A percentile compares a stretch with the other conserved stretches of the same genome.
These are phyloP conservation scores for Talaromyces thailandensis DNA, from an alignment of 495 filamentous ascomycete species.

Conservation along the genomic window DNA sequence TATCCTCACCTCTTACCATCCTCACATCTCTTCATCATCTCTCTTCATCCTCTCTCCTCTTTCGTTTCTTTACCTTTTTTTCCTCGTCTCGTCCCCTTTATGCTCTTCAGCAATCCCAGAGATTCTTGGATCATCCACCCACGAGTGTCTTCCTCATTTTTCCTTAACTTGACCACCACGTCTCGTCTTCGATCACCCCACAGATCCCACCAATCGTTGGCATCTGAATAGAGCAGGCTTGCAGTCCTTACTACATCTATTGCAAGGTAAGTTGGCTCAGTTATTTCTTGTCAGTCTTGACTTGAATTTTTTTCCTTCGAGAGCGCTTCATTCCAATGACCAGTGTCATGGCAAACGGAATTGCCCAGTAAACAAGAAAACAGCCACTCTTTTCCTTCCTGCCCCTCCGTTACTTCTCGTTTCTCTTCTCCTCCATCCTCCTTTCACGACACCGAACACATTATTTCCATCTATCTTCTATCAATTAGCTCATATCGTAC, in stretches of 20 bases:
- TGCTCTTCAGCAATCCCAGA: not conserved
- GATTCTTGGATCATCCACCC: not conserved
- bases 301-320: not conserved
- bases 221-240: not conserved
- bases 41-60: not conserved
- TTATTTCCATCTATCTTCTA: not conserved
- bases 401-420: not conserved
- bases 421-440: slow-evolving; percentile 1
- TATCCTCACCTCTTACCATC: slow-evolving; percentile 4
- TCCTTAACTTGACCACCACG: no score
- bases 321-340: not conserved
- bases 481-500: not conserved
- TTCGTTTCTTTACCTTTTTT: not conserved
- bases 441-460: not conserved
- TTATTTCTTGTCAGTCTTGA: not conserved
- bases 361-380: not conserved
- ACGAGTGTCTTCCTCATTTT: no score
- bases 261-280: not conserved
- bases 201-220: not conserved
- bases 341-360: not conserved
- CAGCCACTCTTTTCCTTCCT: not conserved
- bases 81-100: not conserved
- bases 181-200: not conserved
- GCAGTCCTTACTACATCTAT: not conserved
- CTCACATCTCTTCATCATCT: not conserved